phyloP scores from a whole-genome alignment of 2,329 filamentous ascomycete species.

The Epichloe sp. region DNA sequence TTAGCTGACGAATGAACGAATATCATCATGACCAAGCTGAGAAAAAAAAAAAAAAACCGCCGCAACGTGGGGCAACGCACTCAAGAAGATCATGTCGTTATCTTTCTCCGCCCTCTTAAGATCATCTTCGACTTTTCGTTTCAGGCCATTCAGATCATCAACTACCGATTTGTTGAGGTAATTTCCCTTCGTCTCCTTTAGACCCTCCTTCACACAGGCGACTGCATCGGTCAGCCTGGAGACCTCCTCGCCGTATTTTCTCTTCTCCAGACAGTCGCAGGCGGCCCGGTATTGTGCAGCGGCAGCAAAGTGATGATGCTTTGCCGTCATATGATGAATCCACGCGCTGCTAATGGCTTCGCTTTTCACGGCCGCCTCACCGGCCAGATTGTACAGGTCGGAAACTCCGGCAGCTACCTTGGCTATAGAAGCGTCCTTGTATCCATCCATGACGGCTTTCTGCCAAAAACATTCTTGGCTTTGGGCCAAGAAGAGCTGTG shows the following conservation, averaged over 20 bases:
- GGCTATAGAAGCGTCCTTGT: conserved; percentile 86
- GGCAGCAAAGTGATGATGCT: conserved; percentile 93
- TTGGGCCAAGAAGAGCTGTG: conserved; percentile 77
- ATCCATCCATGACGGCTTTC: conserved; percentile 84
- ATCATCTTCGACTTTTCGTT: conserved; percentile 72
- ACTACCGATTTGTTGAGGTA: conserved; percentile 73
- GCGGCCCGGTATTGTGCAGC: conserved; percentile 89
- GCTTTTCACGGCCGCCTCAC: conserved; percentile 77
- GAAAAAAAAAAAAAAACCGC: too few relatives aligned
- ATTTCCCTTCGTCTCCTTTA: conserved; percentile 61
- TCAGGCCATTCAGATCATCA: conserved; percentile 71
- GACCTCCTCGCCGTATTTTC: conserved; percentile 90
- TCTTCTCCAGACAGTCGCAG: conserved; percentile 82
- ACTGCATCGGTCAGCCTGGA: conserved; percentile 74
- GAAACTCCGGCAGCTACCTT: conserved; percentile 82
- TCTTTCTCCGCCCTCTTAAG: conserved; percentile 88
- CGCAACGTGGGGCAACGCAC: conserved; percentile 27
- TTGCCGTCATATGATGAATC: conserved; percentile 96
- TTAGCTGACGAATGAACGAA: conserved; percentile 15
- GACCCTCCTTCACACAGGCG: conserved; percentile 67
- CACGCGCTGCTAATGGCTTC: conserved; percentile 83
- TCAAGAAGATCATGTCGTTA: conserved; percentile 89
- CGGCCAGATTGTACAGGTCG: conserved; percentile 75
- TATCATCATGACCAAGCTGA: too few relatives aligned
- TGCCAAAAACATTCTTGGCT: conserved; percentile 98